Base-by-base conservation (phyloP, 192 early-diverging fungal species). In the Coemansia sp. region DNA sequence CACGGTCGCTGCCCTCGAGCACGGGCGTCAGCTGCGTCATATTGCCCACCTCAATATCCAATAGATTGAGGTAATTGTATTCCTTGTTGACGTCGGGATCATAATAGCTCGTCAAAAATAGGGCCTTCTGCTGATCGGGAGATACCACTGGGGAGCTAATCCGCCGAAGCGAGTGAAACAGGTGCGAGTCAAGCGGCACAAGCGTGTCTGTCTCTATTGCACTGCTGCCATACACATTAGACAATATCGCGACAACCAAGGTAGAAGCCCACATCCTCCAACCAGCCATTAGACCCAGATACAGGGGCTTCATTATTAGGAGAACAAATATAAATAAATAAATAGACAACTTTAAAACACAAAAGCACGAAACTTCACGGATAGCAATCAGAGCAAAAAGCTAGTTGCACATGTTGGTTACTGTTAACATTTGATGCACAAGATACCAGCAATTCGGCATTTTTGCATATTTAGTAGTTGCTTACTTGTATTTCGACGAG, bases 151-250 rank as follows among this genome's bases (percentile, higher is more conserved):
- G 73, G 0, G 67, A 31, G 29, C 76, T 64, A 11, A 76, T 36
- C 21, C 73, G 73, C 21, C 36, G 61, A 25, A 84, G 68, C 10
- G 76, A 76, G 59, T 78, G 73, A 36, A 78, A 78, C 31, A 62
- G 36, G 2, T 37, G 66, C 48, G 67, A 67, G 58, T 66, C 65
- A 27, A 73, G 51, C 10, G 70, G 70, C 34, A 60, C n/a, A 10
- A 60, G 32, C 29, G 11, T 58, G 55, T 31, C 55, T 27, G 55
- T 6, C 29, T 32, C 55, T 15, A 12, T 8, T 1, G 58, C 29
- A 34, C 31, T 36, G 31, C 31, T 10, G 5, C 34, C 34, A 10
- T 19, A 32, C 34, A 36, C 4, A 37, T 6, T 9, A 17, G 27
- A 60, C 58, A 36, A 36, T n/a, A 36, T 21, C 84, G 17, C 85